A percentile compares a stretch with the other conserved stretches of the same genome.
phyloP scores from a whole-genome alignment of 228 moss, liverwort and hornwort species.

The Sphagnum fallax region DNA sequence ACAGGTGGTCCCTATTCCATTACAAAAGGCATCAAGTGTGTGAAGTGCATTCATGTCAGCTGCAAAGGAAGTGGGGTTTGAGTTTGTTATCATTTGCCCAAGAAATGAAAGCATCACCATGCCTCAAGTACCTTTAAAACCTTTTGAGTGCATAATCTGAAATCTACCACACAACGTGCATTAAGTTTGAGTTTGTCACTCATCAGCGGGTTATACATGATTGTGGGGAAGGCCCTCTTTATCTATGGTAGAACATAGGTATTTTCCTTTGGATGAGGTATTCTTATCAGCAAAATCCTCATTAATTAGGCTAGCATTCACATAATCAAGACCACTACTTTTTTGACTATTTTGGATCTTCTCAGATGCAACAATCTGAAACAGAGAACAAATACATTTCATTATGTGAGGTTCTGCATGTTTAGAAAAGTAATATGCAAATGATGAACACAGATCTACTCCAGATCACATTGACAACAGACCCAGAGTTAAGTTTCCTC shows the following conservation, averaged over 20 bases:
- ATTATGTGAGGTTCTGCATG: no score
- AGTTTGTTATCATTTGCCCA: slow-evolving; percentile 62
- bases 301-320: background rate
- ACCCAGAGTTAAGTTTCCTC: no score
- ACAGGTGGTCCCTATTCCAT: slow-evolving; percentile 84
- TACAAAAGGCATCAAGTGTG: slow-evolving; percentile 58
- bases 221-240: background rate
- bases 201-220: background rate
- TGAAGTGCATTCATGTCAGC: slow-evolving; percentile 61
- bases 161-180: background rate
- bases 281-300: no score
- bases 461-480: no score
- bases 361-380: no score
- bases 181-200: background rate
- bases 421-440: no score
- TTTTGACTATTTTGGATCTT: no score
- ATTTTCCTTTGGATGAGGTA: no score
- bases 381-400: no score
- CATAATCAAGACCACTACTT: background rate
- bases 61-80: slow-evolving; percentile 79
- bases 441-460: no score
- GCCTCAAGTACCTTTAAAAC: background rate
- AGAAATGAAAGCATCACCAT: background rate
- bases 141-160: background rate
- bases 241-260: background rate